Percentiles rank a stretch among this genome's conserved stretches.
phyloP scores from a whole-genome alignment of 257 asterid genomes.

The Anisodus acutangulus region DNA sequence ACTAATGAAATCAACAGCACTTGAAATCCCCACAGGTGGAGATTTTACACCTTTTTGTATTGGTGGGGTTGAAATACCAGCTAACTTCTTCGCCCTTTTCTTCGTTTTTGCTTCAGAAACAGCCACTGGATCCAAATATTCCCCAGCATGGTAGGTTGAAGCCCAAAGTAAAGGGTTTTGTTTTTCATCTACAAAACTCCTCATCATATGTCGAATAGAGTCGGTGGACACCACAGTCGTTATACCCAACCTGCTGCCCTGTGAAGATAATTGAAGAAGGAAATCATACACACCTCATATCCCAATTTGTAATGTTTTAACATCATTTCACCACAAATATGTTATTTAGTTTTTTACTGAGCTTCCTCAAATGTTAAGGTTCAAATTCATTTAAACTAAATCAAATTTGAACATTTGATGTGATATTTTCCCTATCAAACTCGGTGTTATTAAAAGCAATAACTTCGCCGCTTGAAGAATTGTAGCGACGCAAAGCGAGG shows the following conservation, averaged over 20 bases:
- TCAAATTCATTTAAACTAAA: conserved; percentile 22
- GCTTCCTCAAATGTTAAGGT: not conserved
- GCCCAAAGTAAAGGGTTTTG: conserved; percentile 97
- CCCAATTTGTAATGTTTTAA: not conserved
- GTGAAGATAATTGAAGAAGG: conserved; percentile 35
- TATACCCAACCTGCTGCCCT: conserved; percentile 98
- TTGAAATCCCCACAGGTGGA: conserved; percentile 47
- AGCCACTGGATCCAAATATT: conserved; percentile 87
- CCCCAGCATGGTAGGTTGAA: conserved; percentile 99
- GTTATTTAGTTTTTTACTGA: not conserved
- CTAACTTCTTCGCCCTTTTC: conserved; percentile 82
- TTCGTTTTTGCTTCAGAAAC: conserved; percentile 89
- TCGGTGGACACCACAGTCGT: conserved; percentile 97
- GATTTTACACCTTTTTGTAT: conserved; percentile 45
- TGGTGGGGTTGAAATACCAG: conserved; percentile 55
- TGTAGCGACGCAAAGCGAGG: not conserved
- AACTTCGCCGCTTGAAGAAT: not conserved
- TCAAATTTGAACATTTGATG: not conserved
- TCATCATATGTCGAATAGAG: conserved; percentile 99
- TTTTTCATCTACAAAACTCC: conserved; percentile 93
- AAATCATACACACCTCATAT: conserved; percentile 3
- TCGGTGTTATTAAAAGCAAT: not conserved
- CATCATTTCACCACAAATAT: not conserved
- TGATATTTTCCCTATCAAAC: not conserved
- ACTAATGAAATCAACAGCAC: conserved; percentile 63